Conservation (phyloP, 2,329 filamentous ascomycete genomes). For the Westerdykella ornata region DNA sequence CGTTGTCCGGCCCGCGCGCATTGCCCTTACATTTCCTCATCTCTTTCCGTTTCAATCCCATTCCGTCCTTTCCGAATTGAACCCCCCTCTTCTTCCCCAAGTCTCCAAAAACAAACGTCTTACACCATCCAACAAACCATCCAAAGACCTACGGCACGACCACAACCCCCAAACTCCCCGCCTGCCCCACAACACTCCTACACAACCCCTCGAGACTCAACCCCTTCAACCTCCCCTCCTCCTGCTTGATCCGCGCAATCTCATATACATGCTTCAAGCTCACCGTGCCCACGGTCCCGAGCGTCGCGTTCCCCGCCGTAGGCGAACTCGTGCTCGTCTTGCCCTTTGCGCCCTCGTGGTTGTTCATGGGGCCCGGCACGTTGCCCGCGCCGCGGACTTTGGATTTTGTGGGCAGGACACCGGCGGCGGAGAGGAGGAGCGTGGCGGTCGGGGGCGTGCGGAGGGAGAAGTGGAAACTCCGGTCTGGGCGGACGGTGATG, state of each 20-base stretch:
- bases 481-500: constrained; percentile 86
- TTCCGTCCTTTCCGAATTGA: not conserved
- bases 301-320: constrained; percentile 53
- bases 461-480: constrained; percentile 86
- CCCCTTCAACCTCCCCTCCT: constrained; percentile 46
- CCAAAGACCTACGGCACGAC: constrained; percentile 40
- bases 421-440: constrained; percentile 76
- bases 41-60: too few species aligned
- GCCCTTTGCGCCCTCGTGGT: constrained; percentile 35
- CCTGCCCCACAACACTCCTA: constrained; percentile 60
- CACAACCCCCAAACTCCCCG: constrained; percentile 45
- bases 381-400: constrained; percentile 65
- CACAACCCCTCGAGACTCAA: constrained; percentile 79
- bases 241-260: constrained; percentile 89
- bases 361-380: constrained; percentile 41
- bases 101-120: too few species aligned
- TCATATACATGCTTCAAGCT: constrained; percentile 95
- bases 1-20: too few species aligned
- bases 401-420: constrained; percentile 66
- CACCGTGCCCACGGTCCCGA: constrained; percentile 74
- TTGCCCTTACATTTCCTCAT: too few species aligned
- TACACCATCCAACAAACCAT: too few species aligned
- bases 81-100: not conserved
- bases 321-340: constrained; percentile 27
- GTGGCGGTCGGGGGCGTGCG: constrained; percentile 93